Evolutionary conservation across 2,329 filamentous ascomycete genomes (phyloP).

Genomic region (Fusarium ambrosium): DNA sequence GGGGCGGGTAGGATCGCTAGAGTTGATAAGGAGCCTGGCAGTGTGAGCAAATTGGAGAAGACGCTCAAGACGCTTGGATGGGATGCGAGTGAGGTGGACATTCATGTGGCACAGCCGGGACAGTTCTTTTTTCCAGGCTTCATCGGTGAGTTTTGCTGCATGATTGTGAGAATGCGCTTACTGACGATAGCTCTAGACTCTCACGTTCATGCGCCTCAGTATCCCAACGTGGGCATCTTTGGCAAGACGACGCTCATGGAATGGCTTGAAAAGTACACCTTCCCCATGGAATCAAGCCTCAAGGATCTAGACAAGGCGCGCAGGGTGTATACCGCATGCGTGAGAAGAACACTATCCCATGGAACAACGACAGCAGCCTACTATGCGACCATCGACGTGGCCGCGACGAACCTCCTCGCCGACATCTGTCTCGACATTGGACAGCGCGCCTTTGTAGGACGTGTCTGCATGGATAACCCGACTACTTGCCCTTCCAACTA

Average conservation of each 20-base stretch:
- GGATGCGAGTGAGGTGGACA: conserved; percentile 54
- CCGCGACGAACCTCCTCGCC: conserved; percentile 90
- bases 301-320: conserved; percentile 72
- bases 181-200: conserved; percentile 74
- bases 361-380: conserved; percentile 97
- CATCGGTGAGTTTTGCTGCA: conserved; percentile 67
- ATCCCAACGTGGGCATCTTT: conserved; percentile 94
- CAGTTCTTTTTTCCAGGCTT: conserved; percentile 90
- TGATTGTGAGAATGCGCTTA: not conserved
- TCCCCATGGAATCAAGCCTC: conserved; percentile 88
- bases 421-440: conserved; percentile 83
- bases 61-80: conserved; percentile 61
- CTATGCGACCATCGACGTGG: conserved; percentile 90
- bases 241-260: conserved; percentile 92
- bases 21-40: conserved; percentile 56
- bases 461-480: conserved; percentile 91
- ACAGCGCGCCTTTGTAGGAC: conserved; percentile 90
- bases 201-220: conserved; percentile 95
- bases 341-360: conserved; percentile 85
- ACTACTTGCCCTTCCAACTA: conserved; percentile 81
- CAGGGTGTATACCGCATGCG: conserved; percentile 81
- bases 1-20: conserved; percentile 63
- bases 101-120: conserved; percentile 57
- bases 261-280: conserved; percentile 96
- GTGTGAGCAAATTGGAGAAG: conserved; percentile 48